Base-by-base conservation (phyloP, 192 early-diverging fungal genomes). In the Endogone sp. region DNA sequence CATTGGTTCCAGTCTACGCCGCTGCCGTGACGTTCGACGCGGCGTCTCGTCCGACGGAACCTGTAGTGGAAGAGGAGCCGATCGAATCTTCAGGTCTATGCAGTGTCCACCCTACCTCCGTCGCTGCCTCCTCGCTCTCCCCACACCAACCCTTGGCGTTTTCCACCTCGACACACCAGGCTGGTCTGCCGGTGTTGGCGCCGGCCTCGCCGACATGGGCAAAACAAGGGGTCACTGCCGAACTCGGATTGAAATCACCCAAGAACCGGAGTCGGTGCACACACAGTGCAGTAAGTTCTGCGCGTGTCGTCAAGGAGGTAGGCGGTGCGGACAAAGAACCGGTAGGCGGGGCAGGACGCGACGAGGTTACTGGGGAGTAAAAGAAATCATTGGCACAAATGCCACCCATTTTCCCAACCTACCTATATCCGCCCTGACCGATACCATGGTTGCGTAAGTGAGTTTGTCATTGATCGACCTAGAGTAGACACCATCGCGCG, bases 391-490 rank as follows among this genome's bases (percentile, higher is more conserved):
- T n/a, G n/a, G n/a, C n/a, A n/a, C n/a, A n/a, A n/a, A n/a, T n/a
- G n/a, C n/a, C n/a, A n/a, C n/a, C n/a, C n/a, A n/a, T n/a, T n/a
- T n/a, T n/a, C n/a, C n/a, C n/a, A n/a, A n/a, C n/a, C n/a, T n/a
- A n/a, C n/a, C n/a, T n/a, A n/a, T n/a, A 63, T 88, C 87, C 54
- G 81, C 90, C 32, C 91, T 90, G 80, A 90, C 90, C 44, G 79
- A 79, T 28, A 91, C 85, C 88, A 92, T 90, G 65, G 85, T 82
- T 21, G 86, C 87, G 67, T 93, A 95, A 28, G 88, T 85, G 59
- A 93, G 80, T 84, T 94, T 91, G 23, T 85, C 85, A 32, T 91
- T 76, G 31, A 90, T 83, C 26, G 92, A 89, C 63, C 88, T 85
- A n/a, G 82, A 77, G 62, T 92, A 90, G 27, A 81, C 78, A 28